phyloP scores from a whole-genome alignment of 306 rosid species.

The Vicia villosa region DNA sequence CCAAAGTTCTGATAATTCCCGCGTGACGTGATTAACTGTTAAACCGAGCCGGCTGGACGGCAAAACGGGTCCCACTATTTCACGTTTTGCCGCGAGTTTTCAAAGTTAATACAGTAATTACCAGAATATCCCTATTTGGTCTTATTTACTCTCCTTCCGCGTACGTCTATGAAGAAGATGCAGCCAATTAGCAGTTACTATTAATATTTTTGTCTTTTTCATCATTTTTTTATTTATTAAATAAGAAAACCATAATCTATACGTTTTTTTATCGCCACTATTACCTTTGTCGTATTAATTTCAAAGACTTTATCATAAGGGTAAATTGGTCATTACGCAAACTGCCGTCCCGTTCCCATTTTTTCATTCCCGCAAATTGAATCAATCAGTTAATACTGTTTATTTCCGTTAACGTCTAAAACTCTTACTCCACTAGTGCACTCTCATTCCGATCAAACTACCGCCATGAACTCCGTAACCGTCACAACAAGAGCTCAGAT shows the following conservation, averaged over 20 bases:
- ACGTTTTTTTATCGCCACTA: neutral
- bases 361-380: constrained; percentile 34
- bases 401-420: constrained; percentile 41
- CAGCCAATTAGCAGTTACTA: too few species aligned
- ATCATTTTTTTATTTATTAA: neutral
- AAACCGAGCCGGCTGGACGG: constrained; percentile 47
- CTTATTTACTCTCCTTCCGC: neutral
- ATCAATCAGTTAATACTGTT: constrained; percentile 32
- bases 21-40: constrained; percentile 1
- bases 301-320: constrained; percentile 6
- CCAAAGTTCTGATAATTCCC: neutral
- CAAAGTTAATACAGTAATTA: constrained; percentile 18
- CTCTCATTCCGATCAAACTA: neutral
- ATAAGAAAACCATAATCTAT: neutral
- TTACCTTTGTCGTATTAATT: neutral
- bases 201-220: neutral
- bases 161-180: neutral
- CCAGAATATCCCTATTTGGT: constrained; percentile 30
- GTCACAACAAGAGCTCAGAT: constrained; percentile 53
- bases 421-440: neutral
- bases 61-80: constrained; percentile 33
- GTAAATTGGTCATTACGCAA: constrained; percentile 27
- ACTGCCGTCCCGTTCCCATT: constrained; percentile 47
- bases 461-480: constrained; percentile 37
- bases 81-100: constrained; percentile 39